Conservation (phyloP, 805 yeast genomes). For the Metschnikowia aberdeeniae region DNA sequence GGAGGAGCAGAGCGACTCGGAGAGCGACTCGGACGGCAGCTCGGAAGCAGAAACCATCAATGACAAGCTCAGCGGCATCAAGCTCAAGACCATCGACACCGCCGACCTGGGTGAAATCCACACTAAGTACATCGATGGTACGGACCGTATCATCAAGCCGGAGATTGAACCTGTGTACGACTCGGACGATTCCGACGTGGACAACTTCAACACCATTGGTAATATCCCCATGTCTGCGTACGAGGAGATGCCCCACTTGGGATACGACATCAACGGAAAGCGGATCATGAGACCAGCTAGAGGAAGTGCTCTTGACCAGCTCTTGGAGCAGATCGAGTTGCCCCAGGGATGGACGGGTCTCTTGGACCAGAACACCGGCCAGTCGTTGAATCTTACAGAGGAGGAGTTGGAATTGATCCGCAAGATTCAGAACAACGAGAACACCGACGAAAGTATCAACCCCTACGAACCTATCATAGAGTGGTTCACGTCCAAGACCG, state of each 20-base stretch:
- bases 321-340: slow-evolving; percentile 84
- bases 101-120: slow-evolving; percentile 31
- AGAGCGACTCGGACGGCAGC: slow-evolving; percentile 45
- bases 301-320: slow-evolving; percentile 88
- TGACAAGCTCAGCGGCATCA: slow-evolving; percentile 52
- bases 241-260: slow-evolving; percentile 96
- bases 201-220: slow-evolving; percentile 81
- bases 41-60: slow-evolving; percentile 50
- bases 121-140: slow-evolving; percentile 71
- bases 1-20: slow-evolving; percentile 35
- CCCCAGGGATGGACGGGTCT: slow-evolving; percentile 99
- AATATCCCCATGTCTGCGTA: slow-evolving; percentile 90
- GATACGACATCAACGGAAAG: slow-evolving; percentile 95
- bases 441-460: slow-evolving; percentile 71
- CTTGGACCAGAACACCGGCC: slow-evolving; percentile 84
- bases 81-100: slow-evolving; percentile 48
- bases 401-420: slow-evolving; percentile 88
- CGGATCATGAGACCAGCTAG: slow-evolving; percentile 98
- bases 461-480: slow-evolving; percentile 94
- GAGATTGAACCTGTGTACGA: slow-evolving; percentile 95
- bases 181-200: slow-evolving; percentile 87
- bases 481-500: slow-evolving; percentile 87
- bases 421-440: slow-evolving; percentile 80
- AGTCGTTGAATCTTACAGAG: slow-evolving; percentile 70
- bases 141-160: slow-evolving; percentile 71